A percentile compares a stretch with the other conserved stretches of the same genome.
Conservation (phyloP, 2,329 filamentous ascomycete genomes). For the Colletotrichum chrysophilum region DNA sequence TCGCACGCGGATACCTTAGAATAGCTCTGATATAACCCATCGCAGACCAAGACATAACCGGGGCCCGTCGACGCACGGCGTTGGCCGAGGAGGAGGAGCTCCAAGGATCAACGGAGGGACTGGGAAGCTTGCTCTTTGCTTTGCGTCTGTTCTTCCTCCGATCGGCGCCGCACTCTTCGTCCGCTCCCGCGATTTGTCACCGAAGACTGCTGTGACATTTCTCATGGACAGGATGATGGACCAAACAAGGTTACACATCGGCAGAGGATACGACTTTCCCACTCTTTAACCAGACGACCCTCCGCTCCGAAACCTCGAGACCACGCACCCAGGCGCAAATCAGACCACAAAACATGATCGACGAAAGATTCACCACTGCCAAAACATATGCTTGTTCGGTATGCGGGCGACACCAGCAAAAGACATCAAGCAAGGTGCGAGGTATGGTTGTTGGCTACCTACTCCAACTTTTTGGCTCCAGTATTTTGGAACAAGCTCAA, state of each 20-base stretch:
- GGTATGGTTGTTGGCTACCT: neutral
- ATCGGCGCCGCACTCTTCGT: neutral
- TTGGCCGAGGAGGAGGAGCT: neutral
- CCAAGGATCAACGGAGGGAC: neutral
- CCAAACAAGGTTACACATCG: neutral
- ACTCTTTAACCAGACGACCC: neutral
- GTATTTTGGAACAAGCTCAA: neutral
- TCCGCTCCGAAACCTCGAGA: neutral
- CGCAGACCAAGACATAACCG: neutral
- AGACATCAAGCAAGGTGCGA: neutral
- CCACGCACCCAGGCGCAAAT: neutral
- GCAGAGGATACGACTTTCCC: neutral
- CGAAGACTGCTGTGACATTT: neutral
- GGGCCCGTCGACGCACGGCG: neutral
- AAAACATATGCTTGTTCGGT: neutral
- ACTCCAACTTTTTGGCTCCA: neutral
- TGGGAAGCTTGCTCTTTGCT: neutral
- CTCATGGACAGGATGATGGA: neutral
- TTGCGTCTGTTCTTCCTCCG: neutral
- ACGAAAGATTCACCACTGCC: neutral
- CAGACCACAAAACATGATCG: neutral
- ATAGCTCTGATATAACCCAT: neutral
- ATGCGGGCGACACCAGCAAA: neutral
- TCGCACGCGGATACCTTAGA: neutral
- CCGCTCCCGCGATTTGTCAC: neutral